Evolutionary conservation across 2,329 filamentous ascomycete species (phyloP).

Genomic region (Aaosphaeria arxii): DNA sequence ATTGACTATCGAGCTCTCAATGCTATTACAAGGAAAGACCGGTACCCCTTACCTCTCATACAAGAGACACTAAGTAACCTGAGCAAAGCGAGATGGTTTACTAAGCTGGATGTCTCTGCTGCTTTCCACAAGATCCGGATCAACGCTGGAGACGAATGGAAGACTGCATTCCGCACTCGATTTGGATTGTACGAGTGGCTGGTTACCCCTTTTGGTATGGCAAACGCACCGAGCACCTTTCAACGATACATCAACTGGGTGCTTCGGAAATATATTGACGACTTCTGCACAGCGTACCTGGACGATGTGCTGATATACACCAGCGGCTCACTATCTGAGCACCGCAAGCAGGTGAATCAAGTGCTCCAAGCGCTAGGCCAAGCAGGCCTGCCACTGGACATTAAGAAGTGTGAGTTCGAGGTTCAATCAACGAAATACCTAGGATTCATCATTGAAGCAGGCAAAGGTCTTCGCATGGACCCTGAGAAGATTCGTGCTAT

Average conservation of each 20-base stretch:
- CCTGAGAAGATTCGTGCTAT: constrained; percentile 6
- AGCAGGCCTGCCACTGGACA: constrained; percentile 6
- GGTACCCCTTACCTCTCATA: constrained; percentile 31
- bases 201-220: constrained; percentile 20
- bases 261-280: constrained; percentile 14
- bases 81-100: constrained; percentile 19
- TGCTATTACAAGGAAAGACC: constrained; percentile 32
- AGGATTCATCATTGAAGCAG: constrained; percentile 14
- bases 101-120: constrained; percentile 19
- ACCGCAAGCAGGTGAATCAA: constrained; percentile 2
- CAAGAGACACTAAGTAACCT: constrained; percentile 26
- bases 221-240: constrained; percentile 10
- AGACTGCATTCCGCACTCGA: constrained; percentile 30
- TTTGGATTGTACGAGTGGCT: constrained; percentile 35
- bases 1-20: constrained; percentile 38
- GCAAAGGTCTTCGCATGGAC: constrained; percentile 18
- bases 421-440: constrained; percentile 24
- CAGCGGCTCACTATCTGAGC: not conserved
- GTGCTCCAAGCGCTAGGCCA: constrained; percentile 2
- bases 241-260: constrained; percentile 20
- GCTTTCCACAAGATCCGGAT: constrained; percentile 6
- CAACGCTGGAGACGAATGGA: constrained; percentile 15
- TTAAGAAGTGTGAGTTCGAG: constrained; percentile 24
- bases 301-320: constrained; percentile 21
- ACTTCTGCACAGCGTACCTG: constrained; percentile 16